Evolutionary conservation across 495 filamentous ascomycete genomes (phyloP).

Genomic region (Penicillium roqueforti): DNA sequence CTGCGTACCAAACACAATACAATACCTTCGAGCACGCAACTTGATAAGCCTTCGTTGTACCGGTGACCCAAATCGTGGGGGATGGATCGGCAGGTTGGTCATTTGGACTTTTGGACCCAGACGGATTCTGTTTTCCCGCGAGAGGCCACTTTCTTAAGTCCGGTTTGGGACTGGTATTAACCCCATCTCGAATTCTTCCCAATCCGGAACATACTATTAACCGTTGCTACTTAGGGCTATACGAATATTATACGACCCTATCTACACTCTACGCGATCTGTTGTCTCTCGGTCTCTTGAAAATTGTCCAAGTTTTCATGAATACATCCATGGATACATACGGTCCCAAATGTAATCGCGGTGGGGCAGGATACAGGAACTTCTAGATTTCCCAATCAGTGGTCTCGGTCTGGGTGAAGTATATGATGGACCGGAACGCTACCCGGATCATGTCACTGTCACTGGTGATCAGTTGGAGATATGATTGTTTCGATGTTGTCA

Average conservation of each 20-base stretch:
- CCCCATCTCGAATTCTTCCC: constrained; percentile 20
- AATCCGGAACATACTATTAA: constrained; percentile 22
- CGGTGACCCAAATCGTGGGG: constrained; percentile 40
- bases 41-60: constrained; percentile 17
- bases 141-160: constrained; percentile 7
- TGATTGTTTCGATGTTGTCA: not conserved
- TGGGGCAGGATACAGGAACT: constrained; percentile 23
- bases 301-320: constrained; percentile 5
- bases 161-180: constrained; percentile 9
- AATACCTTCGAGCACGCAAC: constrained; percentile 8
- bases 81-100: constrained; percentile 44
- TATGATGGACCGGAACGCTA: constrained; percentile 12
- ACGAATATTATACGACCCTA: not conserved
- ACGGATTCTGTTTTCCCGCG: constrained; percentile 46
- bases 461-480: not conserved
- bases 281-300: constrained; percentile 7
- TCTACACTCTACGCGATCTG: not conserved
- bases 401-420: constrained; percentile 32
- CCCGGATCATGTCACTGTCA: constrained; percentile 1
- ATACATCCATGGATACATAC: not conserved
- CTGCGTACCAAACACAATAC: not conserved
- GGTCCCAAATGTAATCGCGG: constrained; percentile 9
- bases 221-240: constrained; percentile 4
- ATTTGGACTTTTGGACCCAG: constrained; percentile 34
- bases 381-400: constrained; percentile 35